A percentile compares a stretch with the other conserved stretches of the same genome.
Conservation (phyloP, 129 eudicot genomes). For the Centrapalus pauciflorus region DNA sequence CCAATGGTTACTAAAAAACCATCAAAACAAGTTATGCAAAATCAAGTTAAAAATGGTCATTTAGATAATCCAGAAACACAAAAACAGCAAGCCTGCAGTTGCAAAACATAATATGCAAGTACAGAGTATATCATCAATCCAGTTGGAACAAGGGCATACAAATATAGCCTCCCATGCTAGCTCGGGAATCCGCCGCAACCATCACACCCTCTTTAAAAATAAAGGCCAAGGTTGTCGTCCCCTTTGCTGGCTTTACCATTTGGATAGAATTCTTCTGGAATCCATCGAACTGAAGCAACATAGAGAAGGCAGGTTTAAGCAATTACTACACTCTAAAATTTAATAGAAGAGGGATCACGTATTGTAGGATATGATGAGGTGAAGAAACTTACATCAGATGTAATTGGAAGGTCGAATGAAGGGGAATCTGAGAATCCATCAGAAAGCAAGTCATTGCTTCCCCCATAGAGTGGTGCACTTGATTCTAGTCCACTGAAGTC, state of each 20-base stretch:
- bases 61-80: not conserved
- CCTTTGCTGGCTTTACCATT: conserved; percentile 92
- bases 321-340: not conserved
- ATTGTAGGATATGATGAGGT: not conserved
- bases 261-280: conserved; percentile 87
- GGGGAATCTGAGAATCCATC: conserved; percentile 55
- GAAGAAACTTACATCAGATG: conserved; percentile 59
- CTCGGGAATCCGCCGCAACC: conserved; percentile 94
- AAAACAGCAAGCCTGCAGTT: not conserved
- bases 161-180: conserved; percentile 98
- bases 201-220: conserved; percentile 88
- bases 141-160: conserved; percentile 33
- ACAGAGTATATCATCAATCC: not conserved
- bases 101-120: not conserved
- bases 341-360: not conserved
- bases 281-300: conserved; percentile 70
- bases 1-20: not conserved
- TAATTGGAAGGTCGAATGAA: conserved; percentile 54
- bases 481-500: conserved; percentile 87
- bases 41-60: not conserved
- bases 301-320: not conserved
- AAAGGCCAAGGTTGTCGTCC: conserved; percentile 91
- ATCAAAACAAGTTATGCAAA: too few species aligned
- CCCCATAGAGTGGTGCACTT: conserved; percentile 41
- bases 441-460: conserved; percentile 20